Base-by-base conservation (phyloP, 495 filamentous ascomycete genomes). In the Tuber aestivum region DNA sequence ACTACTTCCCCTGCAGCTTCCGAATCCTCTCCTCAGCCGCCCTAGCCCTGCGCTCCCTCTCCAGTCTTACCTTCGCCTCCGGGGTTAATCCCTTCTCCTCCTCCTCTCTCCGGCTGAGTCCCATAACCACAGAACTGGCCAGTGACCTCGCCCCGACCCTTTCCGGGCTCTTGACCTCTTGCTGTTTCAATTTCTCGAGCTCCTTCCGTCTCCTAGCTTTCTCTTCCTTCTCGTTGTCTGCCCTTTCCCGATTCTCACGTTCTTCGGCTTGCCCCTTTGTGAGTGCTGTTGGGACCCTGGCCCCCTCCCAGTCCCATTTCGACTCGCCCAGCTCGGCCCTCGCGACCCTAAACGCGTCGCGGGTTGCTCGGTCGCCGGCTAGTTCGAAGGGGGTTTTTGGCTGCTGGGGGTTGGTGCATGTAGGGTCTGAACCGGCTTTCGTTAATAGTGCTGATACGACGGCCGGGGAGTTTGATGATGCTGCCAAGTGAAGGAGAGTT, bases 271-370 rank as follows among this genome's bases (percentile, higher is more conserved):
- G 92, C 7, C 86, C 83, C 77, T 88, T 90, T 7, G 88, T 90
- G 12, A 99, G 83, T 0, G 91, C 85, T 0, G 89, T 81, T 1
- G 95, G 94, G 0, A 98, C 89, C 32, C 87, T 86, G 2, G 93
- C 91, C 1, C 83, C 85, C 3, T 90, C 87, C 96, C 96, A 99
- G 83, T 94, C 87, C 92, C 92, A 97, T 8, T 82, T 83, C 0
- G 80, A 78, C 81, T 95, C 94, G 3, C 94, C 94, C 1, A 97
- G 86, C 80, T 95, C 91, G 69, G 87, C 86, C 14, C 95, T 90
- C 0, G 94, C 93, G 37, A 97, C 87, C 5, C 96, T 92, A 86
- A 99, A 99, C 7, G 94, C 93, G 80, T 98, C 95, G 1, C 95
- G 89, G 0, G 94, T 97, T 4, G 91, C 85, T 2, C 94, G 89